phyloP scores from a whole-genome alignment of 495 filamentous ascomycete species.

The Talaromyces thailandensis region DNA sequence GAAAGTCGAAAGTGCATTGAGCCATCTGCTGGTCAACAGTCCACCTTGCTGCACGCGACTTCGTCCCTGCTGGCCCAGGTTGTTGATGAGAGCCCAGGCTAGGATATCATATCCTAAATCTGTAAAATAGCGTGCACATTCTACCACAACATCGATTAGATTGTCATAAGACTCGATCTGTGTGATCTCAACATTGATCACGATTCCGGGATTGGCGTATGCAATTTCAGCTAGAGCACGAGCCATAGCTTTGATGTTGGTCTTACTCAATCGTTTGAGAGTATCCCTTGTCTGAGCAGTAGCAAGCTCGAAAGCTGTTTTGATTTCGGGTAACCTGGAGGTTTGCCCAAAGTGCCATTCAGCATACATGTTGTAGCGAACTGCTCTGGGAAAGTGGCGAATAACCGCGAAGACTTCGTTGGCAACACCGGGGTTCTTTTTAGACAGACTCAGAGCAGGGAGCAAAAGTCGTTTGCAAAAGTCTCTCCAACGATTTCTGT shows the following conservation, averaged over 20 bases:
- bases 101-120: constrained; percentile 87
- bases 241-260: constrained; percentile 77
- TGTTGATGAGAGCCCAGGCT: constrained; percentile 77
- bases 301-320: constrained; percentile 65
- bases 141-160: constrained; percentile 83
- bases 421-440: constrained; percentile 71
- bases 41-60: constrained; percentile 76
- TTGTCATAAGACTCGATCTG: constrained; percentile 92
- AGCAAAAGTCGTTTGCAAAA: constrained; percentile 74
- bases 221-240: constrained; percentile 79
- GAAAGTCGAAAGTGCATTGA: constrained; percentile 76
- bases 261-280: constrained; percentile 76
- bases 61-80: constrained; percentile 63
- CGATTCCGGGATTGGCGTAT: constrained; percentile 77
- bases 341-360: constrained; percentile 80
- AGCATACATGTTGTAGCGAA: constrained; percentile 81
- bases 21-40: constrained; percentile 80
- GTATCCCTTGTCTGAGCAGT: constrained; percentile 68
- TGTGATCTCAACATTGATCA: constrained; percentile 75
- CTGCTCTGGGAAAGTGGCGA: constrained; percentile 62
- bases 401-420: constrained; percentile 79
- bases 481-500: constrained; percentile 65
- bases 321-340: constrained; percentile 69
- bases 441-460: constrained; percentile 74
- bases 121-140: constrained; percentile 89